Evolutionary conservation across 768 basidiomycete species (phyloP), one percentile per base, ranked within the genome.

Genomic region (Auriculariales sp.): DNA sequence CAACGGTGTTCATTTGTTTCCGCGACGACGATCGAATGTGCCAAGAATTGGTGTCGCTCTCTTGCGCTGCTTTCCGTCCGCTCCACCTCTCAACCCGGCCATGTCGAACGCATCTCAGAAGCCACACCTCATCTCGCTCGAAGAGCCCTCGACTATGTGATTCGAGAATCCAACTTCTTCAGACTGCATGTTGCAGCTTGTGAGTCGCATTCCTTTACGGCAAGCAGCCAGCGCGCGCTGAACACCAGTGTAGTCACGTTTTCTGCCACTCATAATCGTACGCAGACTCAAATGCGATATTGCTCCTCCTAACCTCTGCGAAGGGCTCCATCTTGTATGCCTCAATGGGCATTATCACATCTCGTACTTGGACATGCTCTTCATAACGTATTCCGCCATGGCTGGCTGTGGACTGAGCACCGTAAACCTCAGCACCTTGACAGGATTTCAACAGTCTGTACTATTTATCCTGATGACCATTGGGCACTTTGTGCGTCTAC

Each of bases 321-420:
- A 45, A 57, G 29, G 61, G 61, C 17, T 61, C 57, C 15, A 62
- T 65, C 50, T 56, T 65, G 52, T 63, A 62, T 47, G 63, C 52
- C 2, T 50, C 35, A 60, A 58, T 35, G 63, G 62, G 5, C 42
- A 55, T n/a, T 60, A 57, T 48, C 58, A 61, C 28, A 64, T 65
- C 49, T 48, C 36, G 29, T 67, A 64, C 50, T 61, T 67, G 55
- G 66, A 67, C 52, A 60, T 60, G 28, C 56, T 67, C 15, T 65
- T 65, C 54, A 52, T 57, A 27, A 61, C 60, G 46, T 60, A 62
- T 49, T 60, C 60, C 12, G 58, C 61, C 2, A 62, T 65, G 61
- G 62, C 64, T 3, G 66, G 65, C 29, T 62, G 59, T 5, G 66
- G 66, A 12, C 57, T 67, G 7, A 62, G 64, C 2, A 62, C 62